Base-by-base conservation (phyloP, 1,284 basidiomycete genomes). In the Heterobasidion parviporum region DNA sequence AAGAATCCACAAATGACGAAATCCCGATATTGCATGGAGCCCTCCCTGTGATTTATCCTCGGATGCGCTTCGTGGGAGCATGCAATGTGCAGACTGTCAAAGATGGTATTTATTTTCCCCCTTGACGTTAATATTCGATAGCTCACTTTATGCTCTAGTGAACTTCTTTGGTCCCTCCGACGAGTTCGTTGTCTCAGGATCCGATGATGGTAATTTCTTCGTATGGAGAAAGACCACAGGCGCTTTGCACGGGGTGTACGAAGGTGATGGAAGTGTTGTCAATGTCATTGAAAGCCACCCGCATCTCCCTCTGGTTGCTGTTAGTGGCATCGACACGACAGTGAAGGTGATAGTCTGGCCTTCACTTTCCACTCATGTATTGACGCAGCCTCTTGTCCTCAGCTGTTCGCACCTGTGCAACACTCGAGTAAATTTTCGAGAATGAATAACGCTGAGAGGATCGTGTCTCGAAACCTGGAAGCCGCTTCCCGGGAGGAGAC, bases 271-370 rank as follows among this genome's bases (percentile, higher is more conserved):
- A 4, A 79, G 73, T 55, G 83, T 94, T 8, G 93, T 96, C 47
- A 98, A 97, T 67, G 85, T 89, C 56, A 82, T 97, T 59, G 90
- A 94, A 67, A 84, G 83, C 1, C 93, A 97, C 64, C 94, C 94
- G 0, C 73, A 78, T 66, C 74, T 78, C 57, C 94, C 94, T 0
- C 70, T 97, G 32, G 69, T 94, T 33, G 93, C 93, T 1, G 85
- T 91, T 43, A 92, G 88, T 65, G 94, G 94, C 1, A 96, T 98
- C 58, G 94, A 97, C 68, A 76, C 80, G 7, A 92, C 90, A 1
- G 80, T 96, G 59, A 97, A 97, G 78, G 89, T 89, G n/a, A 41
- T 12, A n/a, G 38, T 41, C 38, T 41, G 26, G 26, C 26, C n/a
- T 41, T n/a, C n/a, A 10, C 38, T 8, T 6, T 41, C 38, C n/a